These are phyloP conservation scores for Phytophthora fragariaefolia DNA, from an alignment of 352 stramenopile genomes.

Conservation along the genomic window DNA sequence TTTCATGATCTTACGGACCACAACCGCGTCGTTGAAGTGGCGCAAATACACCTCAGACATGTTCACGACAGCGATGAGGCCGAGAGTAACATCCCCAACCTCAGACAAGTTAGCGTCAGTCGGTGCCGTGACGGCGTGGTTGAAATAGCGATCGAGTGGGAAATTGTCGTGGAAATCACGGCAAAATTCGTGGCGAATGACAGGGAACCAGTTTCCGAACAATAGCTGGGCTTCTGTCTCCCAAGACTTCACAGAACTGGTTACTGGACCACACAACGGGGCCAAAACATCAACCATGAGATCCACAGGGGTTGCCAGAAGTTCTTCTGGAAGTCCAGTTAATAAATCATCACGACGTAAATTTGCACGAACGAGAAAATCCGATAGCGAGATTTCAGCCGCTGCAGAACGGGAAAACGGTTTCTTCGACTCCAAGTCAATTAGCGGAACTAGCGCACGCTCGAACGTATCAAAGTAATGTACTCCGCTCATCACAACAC, in stretches of 20 bases:
- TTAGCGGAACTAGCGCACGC: constrained; percentile 28
- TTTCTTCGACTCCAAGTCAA: constrained; percentile 29
- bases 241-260: constrained; percentile 13
- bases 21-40: constrained; percentile 40
- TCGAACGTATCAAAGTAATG: constrained; percentile 50
- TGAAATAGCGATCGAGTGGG: constrained; percentile 45
- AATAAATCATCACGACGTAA: constrained; percentile 36
- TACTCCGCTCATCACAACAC: constrained; percentile 37
- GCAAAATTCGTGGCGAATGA: constrained; percentile 49
- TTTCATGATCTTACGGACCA: constrained; percentile 51
- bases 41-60: constrained; percentile 42
- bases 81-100: constrained; percentile 30
- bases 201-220: constrained; percentile 51
- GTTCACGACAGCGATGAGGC: constrained; percentile 36
- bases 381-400: constrained; percentile 18
- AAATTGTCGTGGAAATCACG: constrained; percentile 43
- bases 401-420: constrained; percentile 22
- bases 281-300: constrained; percentile 48
- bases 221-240: constrained; percentile 37
- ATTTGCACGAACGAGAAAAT: constrained; percentile 48
- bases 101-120: constrained; percentile 33
- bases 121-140: constrained; percentile 16
- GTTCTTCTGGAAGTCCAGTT: constrained; percentile 18
- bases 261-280: constrained; percentile 38
- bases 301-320: constrained; percentile 31